Percentiles rank a stretch among this genome's conserved stretches.
Conservation (phyloP, 352 stramenopile species). For the Globisporangium parvum region DNA sequence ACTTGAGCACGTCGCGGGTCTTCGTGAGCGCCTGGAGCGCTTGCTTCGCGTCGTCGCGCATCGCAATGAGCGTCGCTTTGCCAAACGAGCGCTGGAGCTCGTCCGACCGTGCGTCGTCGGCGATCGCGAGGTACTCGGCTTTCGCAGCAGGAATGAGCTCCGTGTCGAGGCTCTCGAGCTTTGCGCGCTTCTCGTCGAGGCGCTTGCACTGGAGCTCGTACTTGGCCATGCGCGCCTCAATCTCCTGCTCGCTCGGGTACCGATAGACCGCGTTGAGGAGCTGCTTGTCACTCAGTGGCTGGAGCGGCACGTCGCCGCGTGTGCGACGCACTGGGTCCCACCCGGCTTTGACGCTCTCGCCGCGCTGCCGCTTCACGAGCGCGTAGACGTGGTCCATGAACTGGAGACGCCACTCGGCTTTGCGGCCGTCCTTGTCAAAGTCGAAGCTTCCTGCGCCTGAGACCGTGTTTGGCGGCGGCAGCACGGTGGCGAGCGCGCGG, state of each 20-base stretch:
- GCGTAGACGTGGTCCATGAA: slow-evolving; percentile 35
- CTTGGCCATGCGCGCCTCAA: slow-evolving; percentile 41
- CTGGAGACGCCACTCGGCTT: too few relatives aligned
- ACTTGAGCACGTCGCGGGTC: slow-evolving; percentile 33
- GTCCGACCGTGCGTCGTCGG: slow-evolving; percentile 64
- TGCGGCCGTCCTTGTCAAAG: too few relatives aligned
- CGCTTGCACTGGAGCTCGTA: slow-evolving; percentile 55
- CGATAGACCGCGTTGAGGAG: slow-evolving; percentile 59
- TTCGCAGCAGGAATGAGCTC: slow-evolving; percentile 64
- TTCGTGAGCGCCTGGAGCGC: slow-evolving; percentile 41
- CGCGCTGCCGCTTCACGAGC: slow-evolving; percentile 48
- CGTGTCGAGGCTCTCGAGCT: slow-evolving; percentile 30
- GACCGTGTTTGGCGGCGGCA: slow-evolving; percentile 26
- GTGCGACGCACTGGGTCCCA: slow-evolving; percentile 44
- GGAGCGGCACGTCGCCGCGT: slow-evolving; percentile 44
- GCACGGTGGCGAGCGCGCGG: slow-evolving; percentile 36
- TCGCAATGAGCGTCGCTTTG: slow-evolving; percentile 49
- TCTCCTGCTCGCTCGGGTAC: slow-evolving; percentile 64
- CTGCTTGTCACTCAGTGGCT: slow-evolving; percentile 52
- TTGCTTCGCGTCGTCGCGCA: slow-evolving; percentile 66
- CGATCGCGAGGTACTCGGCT: slow-evolving; percentile 65
- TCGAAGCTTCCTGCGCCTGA: slow-evolving; percentile 21
- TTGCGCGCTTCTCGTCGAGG: slow-evolving; percentile 33
- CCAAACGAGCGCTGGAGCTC: slow-evolving; percentile 55
- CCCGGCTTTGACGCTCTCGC: slow-evolving; percentile 51